phyloP scores from a whole-genome alignment of 768 basidiomycete species.

The Nidula microcarpa region DNA sequence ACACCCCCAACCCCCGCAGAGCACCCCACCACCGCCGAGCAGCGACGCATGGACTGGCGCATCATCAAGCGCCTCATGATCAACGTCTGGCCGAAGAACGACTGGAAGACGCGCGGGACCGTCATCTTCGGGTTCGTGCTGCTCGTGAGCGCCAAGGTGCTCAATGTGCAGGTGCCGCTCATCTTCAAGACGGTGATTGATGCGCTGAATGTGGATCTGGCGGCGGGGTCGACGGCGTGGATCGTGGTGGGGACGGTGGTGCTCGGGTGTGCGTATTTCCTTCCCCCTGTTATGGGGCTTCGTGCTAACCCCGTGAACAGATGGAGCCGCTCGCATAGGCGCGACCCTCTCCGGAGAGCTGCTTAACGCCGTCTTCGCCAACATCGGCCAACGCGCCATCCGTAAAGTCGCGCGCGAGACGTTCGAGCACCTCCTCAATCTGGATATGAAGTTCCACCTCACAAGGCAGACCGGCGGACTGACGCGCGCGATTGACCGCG shows the following conservation, averaged over 20 bases:
- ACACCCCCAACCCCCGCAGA: background rate
- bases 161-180: conserved; percentile 98
- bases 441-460: conserved; percentile 91
- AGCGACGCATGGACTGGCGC: conserved; percentile 80
- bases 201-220: conserved; percentile 79
- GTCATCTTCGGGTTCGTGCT: conserved; percentile 82
- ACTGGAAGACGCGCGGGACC: conserved; percentile 77
- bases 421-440: conserved; percentile 87
- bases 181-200: conserved; percentile 94
- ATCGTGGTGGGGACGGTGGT: conserved; percentile 87
- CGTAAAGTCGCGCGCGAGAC: conserved; percentile 95
- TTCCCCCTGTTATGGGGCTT: background rate
- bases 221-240: conserved; percentile 78
- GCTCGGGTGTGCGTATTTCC: conserved; percentile 73
- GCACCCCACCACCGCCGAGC: conserved; percentile 33
- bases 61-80: conserved; percentile 80
- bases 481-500: conserved; percentile 94
- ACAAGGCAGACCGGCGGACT: conserved; percentile 93
- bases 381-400: conserved; percentile 91
- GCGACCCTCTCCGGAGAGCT: conserved; percentile 90
- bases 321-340: conserved; percentile 86
- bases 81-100: conserved; percentile 90
- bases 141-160: conserved; percentile 83
- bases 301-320: conserved; percentile 34
- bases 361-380: conserved; percentile 93